phyloP scores from a whole-genome alignment of 2,329 filamentous ascomycete genomes.

The Amauroascus niger region DNA sequence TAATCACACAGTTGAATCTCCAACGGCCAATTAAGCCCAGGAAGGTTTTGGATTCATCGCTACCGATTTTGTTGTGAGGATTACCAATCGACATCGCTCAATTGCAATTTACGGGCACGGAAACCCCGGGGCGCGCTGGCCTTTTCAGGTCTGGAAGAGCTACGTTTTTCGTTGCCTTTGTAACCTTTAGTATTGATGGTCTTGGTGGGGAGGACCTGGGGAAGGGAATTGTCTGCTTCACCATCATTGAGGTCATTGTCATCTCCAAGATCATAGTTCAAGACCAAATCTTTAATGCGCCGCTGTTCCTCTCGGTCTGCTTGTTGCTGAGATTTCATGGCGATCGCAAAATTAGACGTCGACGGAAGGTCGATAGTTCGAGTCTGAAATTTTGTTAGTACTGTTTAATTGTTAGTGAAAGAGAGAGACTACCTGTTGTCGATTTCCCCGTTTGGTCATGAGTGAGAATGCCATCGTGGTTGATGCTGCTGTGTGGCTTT shows the following conservation, averaged over 20 bases:
- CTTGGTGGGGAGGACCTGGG: constrained; percentile 20
- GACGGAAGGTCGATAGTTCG: constrained; percentile 76
- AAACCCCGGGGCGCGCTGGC: constrained; percentile 61
- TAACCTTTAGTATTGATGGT: constrained; percentile 29
- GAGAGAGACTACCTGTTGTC: constrained; percentile 61
- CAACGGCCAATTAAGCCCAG: not conserved
- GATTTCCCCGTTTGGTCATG: constrained; percentile 90
- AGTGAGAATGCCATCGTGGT: constrained; percentile 94
- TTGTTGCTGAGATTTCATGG: constrained; percentile 91
- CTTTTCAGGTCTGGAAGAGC: constrained; percentile 34
- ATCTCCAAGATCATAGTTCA: constrained; percentile 91
- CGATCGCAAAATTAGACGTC: constrained; percentile 88
- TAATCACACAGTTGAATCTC: not conserved
- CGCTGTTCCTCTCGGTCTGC: constrained; percentile 94
- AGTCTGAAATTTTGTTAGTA: constrained; percentile 48
- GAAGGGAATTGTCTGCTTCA: constrained; percentile 42
- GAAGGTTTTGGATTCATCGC: not conserved
- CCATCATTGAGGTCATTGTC: constrained; percentile 68
- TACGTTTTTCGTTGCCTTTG: constrained; percentile 35
- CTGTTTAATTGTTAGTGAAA: not conserved
- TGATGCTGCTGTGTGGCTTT: constrained; percentile 26
- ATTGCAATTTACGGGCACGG: constrained; percentile 77
- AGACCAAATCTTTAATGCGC: constrained; percentile 92
- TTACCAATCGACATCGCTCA: constrained; percentile 98
- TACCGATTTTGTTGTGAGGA: not conserved